Conservation (phyloP, 2,329 filamentous ascomycete genomes). For the Neoscytalidium dimidiatum region DNA sequence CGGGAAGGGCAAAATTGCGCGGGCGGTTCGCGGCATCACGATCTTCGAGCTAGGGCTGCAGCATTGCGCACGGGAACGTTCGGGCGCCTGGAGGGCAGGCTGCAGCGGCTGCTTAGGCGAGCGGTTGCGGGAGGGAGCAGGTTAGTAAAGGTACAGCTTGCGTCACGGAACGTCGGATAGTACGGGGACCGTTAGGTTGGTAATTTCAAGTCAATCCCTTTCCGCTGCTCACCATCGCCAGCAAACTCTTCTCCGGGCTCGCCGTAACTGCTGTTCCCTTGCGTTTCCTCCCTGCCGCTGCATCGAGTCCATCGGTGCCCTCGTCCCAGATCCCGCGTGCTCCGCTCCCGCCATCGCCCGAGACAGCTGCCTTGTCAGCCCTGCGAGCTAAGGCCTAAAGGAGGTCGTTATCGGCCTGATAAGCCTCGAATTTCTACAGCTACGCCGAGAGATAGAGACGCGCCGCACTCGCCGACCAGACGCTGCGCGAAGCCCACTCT, state of each 20-base stretch:
- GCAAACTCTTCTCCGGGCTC: neutral
- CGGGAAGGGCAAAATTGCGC: neutral
- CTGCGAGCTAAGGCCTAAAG: slow-evolving; percentile 10
- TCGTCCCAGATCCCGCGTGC: neutral
- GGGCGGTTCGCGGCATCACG: neutral
- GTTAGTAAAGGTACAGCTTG: neutral
- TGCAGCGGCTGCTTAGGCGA: slow-evolving; percentile 6
- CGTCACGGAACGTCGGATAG: slow-evolving; percentile 5
- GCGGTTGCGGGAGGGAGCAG: neutral
- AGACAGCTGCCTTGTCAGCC: slow-evolving; percentile 11
- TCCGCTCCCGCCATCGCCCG: neutral
- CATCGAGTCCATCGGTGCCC: neutral
- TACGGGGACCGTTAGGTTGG: slow-evolving; percentile 1
- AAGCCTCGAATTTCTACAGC: slow-evolving; percentile 6
- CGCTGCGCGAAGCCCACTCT: neutral
- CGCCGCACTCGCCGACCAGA: neutral
- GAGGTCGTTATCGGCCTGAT: slow-evolving; percentile 6
- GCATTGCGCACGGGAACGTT: neutral
- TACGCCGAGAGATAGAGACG: slow-evolving; percentile 5
- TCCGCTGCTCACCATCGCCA: slow-evolving; percentile 3
- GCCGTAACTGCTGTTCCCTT: neutral
- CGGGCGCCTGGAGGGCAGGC: neutral
- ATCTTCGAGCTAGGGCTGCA: slow-evolving; percentile 6
- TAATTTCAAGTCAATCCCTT: slow-evolving; percentile 15
- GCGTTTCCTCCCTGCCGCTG: neutral